phyloP scores from a whole-genome alignment of 306 rosid species.

The Cyclanthera cordifolia region DNA sequence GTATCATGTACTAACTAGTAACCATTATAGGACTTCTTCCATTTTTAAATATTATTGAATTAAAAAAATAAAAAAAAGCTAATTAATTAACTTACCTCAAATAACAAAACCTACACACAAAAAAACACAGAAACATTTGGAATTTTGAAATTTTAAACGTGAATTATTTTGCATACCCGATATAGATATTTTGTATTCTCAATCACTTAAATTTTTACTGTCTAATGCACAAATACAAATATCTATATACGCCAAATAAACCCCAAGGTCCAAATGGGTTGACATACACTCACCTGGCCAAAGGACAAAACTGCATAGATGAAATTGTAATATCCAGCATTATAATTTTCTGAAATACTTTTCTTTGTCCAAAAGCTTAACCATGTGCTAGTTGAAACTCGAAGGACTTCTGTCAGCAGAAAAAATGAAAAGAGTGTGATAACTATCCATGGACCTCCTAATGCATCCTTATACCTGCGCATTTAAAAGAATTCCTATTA shows the following conservation, averaged over 20 bases:
- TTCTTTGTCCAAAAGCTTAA: constrained; percentile 67
- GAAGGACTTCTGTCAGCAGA: constrained; percentile 50
- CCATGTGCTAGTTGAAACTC: constrained; percentile 78
- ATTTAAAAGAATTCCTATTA: not conserved
- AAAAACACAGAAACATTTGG: not conserved
- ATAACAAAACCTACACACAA: not conserved
- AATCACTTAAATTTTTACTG: not conserved
- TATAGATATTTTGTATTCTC: not conserved
- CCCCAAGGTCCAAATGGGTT: not conserved
- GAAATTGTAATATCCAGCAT: constrained; percentile 52
- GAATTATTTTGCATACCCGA: not conserved
- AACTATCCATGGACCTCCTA: constrained; percentile 83
- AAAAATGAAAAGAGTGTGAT: constrained; percentile 48
- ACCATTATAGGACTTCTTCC: too few relatives aligned
- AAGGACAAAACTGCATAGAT: constrained; percentile 54
- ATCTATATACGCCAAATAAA: constrained; percentile 6
- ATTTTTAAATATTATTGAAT: too few relatives aligned
- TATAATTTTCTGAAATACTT: constrained; percentile 33
- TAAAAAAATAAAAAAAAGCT: not conserved
- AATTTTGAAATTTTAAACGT: not conserved
- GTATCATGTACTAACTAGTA: too few relatives aligned
- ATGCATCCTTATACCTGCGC: constrained; percentile 58
- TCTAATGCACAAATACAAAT: not conserved
- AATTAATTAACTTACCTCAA: not conserved
- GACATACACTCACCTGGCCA: constrained; percentile 48